A percentile compares a stretch with the other conserved stretches of the same genome.
phyloP scores from a whole-genome alignment of 1,284 basidiomycete genomes.

The Malassezia nana region DNA sequence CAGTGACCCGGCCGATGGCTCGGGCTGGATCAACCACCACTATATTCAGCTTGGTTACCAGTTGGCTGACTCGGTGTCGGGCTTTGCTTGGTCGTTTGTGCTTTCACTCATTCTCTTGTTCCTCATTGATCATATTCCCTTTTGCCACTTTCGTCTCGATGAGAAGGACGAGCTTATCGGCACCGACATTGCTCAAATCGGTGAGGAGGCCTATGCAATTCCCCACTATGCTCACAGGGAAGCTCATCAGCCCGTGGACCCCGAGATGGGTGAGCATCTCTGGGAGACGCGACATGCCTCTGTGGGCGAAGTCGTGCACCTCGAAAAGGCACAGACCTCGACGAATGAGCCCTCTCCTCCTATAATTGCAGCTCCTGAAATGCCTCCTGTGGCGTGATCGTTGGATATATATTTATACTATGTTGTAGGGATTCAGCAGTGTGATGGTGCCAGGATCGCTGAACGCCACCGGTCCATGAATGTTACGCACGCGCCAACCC shows the following conservation, averaged over 20 bases:
- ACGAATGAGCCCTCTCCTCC: background rate
- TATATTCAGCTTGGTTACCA: conserved; percentile 67
- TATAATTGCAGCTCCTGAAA: too few species aligned
- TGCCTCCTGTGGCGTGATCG: too few species aligned
- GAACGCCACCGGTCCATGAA: too few species aligned
- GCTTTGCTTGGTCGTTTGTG: conserved; percentile 40
- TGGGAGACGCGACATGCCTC: background rate
- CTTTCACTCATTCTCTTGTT: conserved; percentile 64
- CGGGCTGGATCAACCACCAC: conserved; percentile 80
- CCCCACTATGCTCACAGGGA: conserved; percentile 7
- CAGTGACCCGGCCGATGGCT: conserved; percentile 49
- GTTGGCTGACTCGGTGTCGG: conserved; percentile 62
- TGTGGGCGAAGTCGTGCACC: background rate
- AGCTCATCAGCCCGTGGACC: background rate
- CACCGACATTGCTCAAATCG: conserved; percentile 85
- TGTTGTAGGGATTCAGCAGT: too few species aligned
- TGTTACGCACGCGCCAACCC: too few species aligned
- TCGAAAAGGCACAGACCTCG: background rate
- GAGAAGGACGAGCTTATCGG: conserved; percentile 85
- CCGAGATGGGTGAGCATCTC: background rate
- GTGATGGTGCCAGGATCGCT: too few species aligned
- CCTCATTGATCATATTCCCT: conserved; percentile 85
- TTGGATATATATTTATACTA: too few species aligned
- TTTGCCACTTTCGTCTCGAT: conserved; percentile 63
- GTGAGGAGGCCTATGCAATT: conserved; percentile 54